Percentiles rank a stretch among this genome's conserved stretches.
Evolutionary conservation across 2,329 filamentous ascomycete species (phyloP).

Genomic region (Sclerotinia minor): DNA sequence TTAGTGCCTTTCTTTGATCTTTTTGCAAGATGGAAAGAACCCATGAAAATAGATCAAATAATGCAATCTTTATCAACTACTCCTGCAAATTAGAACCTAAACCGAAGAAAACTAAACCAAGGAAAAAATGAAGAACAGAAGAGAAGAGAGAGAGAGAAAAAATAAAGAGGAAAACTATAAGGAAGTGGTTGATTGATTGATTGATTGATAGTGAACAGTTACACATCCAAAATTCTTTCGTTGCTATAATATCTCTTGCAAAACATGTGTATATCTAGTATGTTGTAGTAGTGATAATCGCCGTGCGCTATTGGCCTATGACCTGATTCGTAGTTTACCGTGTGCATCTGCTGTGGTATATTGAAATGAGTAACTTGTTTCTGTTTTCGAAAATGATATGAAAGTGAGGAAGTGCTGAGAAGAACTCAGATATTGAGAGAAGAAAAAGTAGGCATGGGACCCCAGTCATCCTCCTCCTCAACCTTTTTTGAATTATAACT

Average conservation of each 20-base stretch:
- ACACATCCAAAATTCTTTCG: constrained; percentile 3
- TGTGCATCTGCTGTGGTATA: not conserved
- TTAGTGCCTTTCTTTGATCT: not conserved
- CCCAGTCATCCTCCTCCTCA: constrained; percentile 10
- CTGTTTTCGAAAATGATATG: not conserved
- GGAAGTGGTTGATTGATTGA: constrained; percentile 1
- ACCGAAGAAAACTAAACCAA: not conserved
- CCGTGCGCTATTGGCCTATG: not conserved
- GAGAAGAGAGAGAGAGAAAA: not conserved
- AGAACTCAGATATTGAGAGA: constrained; percentile 1
- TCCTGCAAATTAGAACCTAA: constrained; percentile 7
- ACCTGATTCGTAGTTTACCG: not conserved
- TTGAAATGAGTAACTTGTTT: not conserved
- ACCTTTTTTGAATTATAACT: not conserved
- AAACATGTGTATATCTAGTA: constrained; percentile 6
- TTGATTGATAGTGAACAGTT: not conserved
- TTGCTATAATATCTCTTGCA: constrained; percentile 15
- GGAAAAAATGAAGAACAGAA: not conserved
- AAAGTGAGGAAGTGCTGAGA: too few species aligned
- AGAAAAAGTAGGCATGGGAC: constrained; percentile 12
- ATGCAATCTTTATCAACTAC: not conserved
- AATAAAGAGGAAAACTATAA: not conserved
- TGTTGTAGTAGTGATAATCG: not conserved
- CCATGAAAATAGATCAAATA: not conserved
- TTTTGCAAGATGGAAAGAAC: not conserved